Conservation (phyloP, 108 stramenopile species). For the Fragilariopsis cylindrus region DNA sequence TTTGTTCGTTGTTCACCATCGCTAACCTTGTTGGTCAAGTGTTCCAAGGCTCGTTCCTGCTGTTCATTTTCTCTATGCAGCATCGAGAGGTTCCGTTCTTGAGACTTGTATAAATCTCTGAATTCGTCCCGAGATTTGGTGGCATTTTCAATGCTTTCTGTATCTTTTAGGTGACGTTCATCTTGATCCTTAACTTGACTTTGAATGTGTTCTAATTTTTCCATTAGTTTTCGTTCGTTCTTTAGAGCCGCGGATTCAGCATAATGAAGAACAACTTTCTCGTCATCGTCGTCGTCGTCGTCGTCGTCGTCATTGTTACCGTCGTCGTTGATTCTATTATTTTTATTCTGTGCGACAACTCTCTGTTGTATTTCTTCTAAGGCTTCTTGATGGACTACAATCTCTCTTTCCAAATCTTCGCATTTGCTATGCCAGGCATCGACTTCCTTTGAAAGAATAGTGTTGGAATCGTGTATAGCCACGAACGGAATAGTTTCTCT, state of each 20-base stretch:
- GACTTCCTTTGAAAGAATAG: slow-evolving; percentile 54
- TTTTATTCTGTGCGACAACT: not conserved
- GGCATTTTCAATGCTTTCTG: slow-evolving; percentile 39
- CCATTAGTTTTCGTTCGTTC: slow-evolving; percentile 56
- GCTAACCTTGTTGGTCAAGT: slow-evolving; percentile 57
- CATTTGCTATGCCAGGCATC: slow-evolving; percentile 69
- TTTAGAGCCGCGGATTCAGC: slow-evolving; percentile 36
- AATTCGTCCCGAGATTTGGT: slow-evolving; percentile 46
- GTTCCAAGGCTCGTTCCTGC: slow-evolving; percentile 48
- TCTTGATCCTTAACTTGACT: slow-evolving; percentile 59
- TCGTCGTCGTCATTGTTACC: slow-evolving; percentile 2
- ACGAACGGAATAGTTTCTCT: slow-evolving; percentile 76
- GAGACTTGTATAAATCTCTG: slow-evolving; percentile 48
- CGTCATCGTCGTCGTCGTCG: not conserved
- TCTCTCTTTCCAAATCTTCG: slow-evolving; percentile 65
- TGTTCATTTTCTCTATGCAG: slow-evolving; percentile 48
- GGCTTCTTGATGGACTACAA: slow-evolving; percentile 39
- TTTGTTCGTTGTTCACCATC: slow-evolving; percentile 63
- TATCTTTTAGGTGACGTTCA: slow-evolving; percentile 43
- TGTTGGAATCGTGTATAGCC: slow-evolving; percentile 66
- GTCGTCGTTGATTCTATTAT: slow-evolving; percentile 7
- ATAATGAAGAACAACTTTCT: not conserved
- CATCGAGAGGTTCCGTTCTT: slow-evolving; percentile 51
- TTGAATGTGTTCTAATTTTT: slow-evolving; percentile 75
- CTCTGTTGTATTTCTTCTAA: slow-evolving; percentile 4